Percentiles rank a stretch among this genome's conserved stretches.
Conservation (phyloP, 179 eudicot genomes). For the Camellia oleifera region DNA sequence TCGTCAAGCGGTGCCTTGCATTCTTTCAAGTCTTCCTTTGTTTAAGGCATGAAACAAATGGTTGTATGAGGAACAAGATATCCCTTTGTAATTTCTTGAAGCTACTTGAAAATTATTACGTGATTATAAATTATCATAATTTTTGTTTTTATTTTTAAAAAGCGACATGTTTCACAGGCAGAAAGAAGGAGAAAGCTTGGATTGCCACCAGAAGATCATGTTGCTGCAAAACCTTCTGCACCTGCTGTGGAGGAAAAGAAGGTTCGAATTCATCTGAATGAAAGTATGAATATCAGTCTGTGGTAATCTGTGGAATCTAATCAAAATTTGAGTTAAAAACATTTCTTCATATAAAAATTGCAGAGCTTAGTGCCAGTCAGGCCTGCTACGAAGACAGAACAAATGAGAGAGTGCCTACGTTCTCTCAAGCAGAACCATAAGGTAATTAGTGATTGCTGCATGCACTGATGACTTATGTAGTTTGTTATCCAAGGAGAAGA, state of each 20-base stretch:
- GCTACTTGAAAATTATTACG: background rate
- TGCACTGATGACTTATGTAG: background rate
- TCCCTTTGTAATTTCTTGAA: background rate
- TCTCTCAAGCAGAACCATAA: conserved; percentile 79
- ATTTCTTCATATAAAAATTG: conserved; percentile 16
- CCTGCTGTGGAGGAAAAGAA: conserved; percentile 78
- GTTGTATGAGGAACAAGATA: background rate
- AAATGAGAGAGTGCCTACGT: conserved; percentile 92
- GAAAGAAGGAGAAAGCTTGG: conserved; percentile 98
- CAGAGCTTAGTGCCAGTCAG: conserved; percentile 80
- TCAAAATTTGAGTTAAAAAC: background rate
- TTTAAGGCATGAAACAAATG: background rate
- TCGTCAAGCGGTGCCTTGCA: background rate
- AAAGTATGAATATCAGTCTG: background rate
- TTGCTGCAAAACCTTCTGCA: conserved; percentile 63
- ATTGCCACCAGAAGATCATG: conserved; percentile 80
- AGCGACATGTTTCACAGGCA: conserved; percentile 44
- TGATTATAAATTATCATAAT: background rate
- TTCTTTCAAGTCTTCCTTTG: background rate
- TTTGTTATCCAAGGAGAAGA: background rate
- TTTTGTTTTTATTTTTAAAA: background rate
- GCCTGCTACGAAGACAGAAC: conserved; percentile 87
- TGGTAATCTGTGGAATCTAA: background rate
- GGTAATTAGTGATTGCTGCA: conserved; percentile 32
- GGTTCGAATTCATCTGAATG: conserved; percentile 33